Percentiles rank a stretch among this genome's conserved stretches.
These are phyloP conservation scores for Sporothrix brunneoviolacea DNA, from an alignment of 2,329 filamentous ascomycete genomes.

Conservation along the genomic window DNA sequence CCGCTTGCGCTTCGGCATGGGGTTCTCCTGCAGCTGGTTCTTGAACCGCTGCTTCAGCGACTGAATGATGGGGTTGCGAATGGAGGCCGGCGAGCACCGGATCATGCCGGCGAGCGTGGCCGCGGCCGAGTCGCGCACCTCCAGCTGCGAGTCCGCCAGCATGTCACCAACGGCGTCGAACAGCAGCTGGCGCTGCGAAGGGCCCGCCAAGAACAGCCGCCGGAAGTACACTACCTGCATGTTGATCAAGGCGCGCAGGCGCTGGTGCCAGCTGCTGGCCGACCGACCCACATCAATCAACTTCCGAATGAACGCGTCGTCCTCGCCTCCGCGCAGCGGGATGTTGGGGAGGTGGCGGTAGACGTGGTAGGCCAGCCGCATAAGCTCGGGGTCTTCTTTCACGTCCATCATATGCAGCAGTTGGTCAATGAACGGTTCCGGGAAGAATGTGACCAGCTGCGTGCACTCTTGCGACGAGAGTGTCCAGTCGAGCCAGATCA, in stretches of 20 bases:
- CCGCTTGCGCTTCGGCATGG: constrained; percentile 68
- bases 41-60: constrained; percentile 75
- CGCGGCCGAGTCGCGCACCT: constrained; percentile 88
- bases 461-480: constrained; percentile 90
- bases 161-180: constrained; percentile 94
- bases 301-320: constrained; percentile 73
- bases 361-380: constrained; percentile 90
- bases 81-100: constrained; percentile 75
- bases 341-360: constrained; percentile 96
- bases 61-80: constrained; percentile 72
- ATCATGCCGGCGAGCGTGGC: constrained; percentile 96
- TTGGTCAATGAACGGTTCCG: constrained; percentile 80
- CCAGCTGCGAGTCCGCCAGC: constrained; percentile 84
- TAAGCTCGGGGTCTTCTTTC: constrained; percentile 94
- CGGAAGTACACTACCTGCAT: constrained; percentile 99
- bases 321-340: constrained; percentile 80
- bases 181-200: constrained; percentile 67
- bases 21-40: constrained; percentile 69
- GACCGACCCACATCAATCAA: constrained; percentile 83
- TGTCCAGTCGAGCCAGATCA: constrained; percentile 90
- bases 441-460: constrained; percentile 85
- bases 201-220: constrained; percentile 78
- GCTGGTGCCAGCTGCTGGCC: constrained; percentile 88
- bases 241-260: constrained; percentile 88
- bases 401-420: constrained; percentile 99